Base-by-base conservation (phyloP, 495 filamentous ascomycete genomes). In the Trichoderma asperelloides region DNA sequence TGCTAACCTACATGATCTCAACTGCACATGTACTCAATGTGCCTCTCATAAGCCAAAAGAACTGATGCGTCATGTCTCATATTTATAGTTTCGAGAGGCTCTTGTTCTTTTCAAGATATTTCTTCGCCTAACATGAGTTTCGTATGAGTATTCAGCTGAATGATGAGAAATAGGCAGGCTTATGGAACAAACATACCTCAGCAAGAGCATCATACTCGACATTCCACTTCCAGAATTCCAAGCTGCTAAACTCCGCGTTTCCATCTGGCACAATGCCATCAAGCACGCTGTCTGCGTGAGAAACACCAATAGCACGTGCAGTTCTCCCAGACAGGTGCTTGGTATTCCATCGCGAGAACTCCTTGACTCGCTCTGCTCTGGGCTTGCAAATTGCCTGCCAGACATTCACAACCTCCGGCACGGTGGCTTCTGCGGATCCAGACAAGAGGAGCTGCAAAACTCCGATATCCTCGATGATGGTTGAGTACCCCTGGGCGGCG, bases 161-260 rank as follows among this genome's bases (percentile, higher is more conserved):
- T 4, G 21, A 4, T 7, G 2, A 21, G 3, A 0, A 30, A 30
- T 16, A 8, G 27, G 13, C 15, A 9, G 9, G 13, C 25, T 30
- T 12, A 60, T 60, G 23, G 3, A 21, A 13, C 49, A 23, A 9
- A 60, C 55, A 28, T 60, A 60, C 55, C 55, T 60, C 55, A 12
- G 6, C 25, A 28, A 60, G 11, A 9, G 55, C 55, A 30, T 60
- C 55, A 21, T 60, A 60, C 23, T 60, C 55, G 23, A 60, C 55
- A 15, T 60, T 60, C 55, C 55, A 60, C 27, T 60, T 60, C 55
- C 55, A 60, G 9, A 60, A 60, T 21, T 60, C 55, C 55, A 60
- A 13, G 13, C 25, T 60, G 16, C 55, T 60, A 15, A 60, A 60
- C 4, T 60, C 55, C 23, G 55, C 55, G 30, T 60, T 18, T 25